Evolutionary conservation across 805 yeast genomes (phyloP), one percentile per base, ranked within the genome.

Genomic region (Scheffersomyces coipomensis): DNA sequence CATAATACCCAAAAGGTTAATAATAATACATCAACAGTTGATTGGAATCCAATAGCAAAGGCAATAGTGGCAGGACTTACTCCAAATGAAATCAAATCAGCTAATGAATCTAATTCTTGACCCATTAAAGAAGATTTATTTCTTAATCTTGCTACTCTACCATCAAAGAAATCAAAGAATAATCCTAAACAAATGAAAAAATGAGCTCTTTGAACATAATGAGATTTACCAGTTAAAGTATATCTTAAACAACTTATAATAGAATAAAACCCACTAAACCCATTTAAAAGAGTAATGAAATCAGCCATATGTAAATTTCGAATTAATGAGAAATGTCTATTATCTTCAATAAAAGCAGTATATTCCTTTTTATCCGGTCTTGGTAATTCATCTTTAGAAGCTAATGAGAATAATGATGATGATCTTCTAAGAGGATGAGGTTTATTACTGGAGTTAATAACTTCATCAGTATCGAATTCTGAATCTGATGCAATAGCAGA

Each of bases 11-110:
- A 89, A 61, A 79, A 86, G 2, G 88, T 75, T 45, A 93, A 75
- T 17, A 86, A 58, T 43, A 88, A 69, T 3, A 83, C 85, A 58
- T 93, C 99, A 12, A 82, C 58, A 0, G 95, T 85, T 4, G 96
- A 71, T 55, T 87, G 87, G 59, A 90, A 79, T 4, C 99, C 99
- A 56, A 90, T 78, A 33, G 90, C 81, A 61, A 89, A 93, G 3
- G 95, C 99, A 60, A 88, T 83, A 12, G 88, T 75, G 43, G 97
- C 96, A 2, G 99, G 99, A 2, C 96, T 90, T 24, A 91, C 96
- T 46, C 97, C 95, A 60, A 93, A 93, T 10, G 96, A 87, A 26
- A 91, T 78, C 54, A 93, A 78, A 65, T 93, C 99, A 17, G 99
- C 99, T 52, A 93, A 75, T 1, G 97, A 90, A 60, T 93, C 99